Base-by-base conservation (phyloP, 306 rosid species). In the Inga laurina region DNA sequence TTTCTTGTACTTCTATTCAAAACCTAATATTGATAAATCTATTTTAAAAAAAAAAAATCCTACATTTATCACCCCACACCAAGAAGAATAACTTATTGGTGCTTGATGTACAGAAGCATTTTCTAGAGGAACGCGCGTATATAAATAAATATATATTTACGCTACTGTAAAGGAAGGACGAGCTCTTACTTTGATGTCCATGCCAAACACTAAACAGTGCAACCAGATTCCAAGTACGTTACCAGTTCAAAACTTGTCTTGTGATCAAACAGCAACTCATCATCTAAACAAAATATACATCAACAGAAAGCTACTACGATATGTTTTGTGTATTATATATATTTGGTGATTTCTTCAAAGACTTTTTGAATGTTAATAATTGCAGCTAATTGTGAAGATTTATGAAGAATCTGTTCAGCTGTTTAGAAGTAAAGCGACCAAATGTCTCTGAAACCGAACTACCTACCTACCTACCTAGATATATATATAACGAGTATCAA, bases 161-260 rank as follows among this genome's bases (percentile, higher is more conserved):
- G 22, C 2, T 12, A 48, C 54, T 48, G 48, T 9, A 48, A 48
- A 48, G 32, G 67, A 39, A 45, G 79, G 76, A 35, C 57, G 0
- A 75, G 82, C 88, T 76, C 80, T 57, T 84, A 74, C 75, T 86
- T 87, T 84, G 54, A 86, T 86, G 87, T 64, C 82, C 77, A 64
- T 79, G 49, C 72, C 21, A 80, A 69, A 46, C 78, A 77, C 72
- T 34, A 80, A 69, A 46, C 80, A 77, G 51, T 67, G 72, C 41
- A 66, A 64, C n/a, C 80, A 83, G 89, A 86, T 87, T 88, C 86
- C 81, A 79, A 82, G 72, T 54, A 67, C 69, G 80, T 27, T 62
- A 77, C 62, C 78, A 77, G 83, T 35, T 41, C 73, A 70, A 62
- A 82, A 35, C 62, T 41, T 68, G 79, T 48, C 76, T 59, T 27